A percentile compares a stretch with the other conserved stretches of the same genome.
These are phyloP conservation scores for Dictyostelium gargantuum DNA, from an alignment of 208 protist genomes.

Conservation along the genomic window DNA sequence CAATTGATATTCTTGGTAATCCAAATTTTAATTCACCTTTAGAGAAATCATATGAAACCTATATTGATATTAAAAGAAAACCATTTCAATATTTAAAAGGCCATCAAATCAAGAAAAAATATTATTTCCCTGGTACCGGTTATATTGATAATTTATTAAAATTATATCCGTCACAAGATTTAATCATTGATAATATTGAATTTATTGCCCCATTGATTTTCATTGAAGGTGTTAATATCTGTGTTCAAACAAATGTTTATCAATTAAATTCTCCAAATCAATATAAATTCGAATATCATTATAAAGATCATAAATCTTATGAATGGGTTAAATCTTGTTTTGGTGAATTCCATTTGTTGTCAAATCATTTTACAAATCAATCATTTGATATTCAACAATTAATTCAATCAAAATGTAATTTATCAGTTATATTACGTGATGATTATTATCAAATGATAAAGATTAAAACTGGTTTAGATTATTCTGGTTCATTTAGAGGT, in stretches of 20 bases:
- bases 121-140: background rate
- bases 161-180: background rate
- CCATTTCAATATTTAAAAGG: background rate
- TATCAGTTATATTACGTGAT: background rate
- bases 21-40: background rate
- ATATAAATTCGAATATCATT: background rate
- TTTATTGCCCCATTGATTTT: background rate
- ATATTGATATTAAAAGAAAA: background rate
- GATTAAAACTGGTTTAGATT: background rate
- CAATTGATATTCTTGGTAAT: background rate
- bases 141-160: conserved; percentile 13
- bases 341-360: background rate
- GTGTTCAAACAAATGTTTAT: background rate
- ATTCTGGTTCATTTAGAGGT: background rate
- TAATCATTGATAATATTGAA: background rate
- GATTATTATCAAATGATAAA: background rate
- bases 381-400: too few relatives aligned
- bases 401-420: background rate
- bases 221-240: background rate
- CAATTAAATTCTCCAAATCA: background rate
- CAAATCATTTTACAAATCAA: too few relatives aligned
- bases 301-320: background rate
- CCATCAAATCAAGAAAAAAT: background rate
- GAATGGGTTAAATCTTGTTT: background rate
- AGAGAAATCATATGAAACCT: background rate